Conservation (phyloP, 768 basidiomycete species). For the Rhizopogon sp. region DNA sequence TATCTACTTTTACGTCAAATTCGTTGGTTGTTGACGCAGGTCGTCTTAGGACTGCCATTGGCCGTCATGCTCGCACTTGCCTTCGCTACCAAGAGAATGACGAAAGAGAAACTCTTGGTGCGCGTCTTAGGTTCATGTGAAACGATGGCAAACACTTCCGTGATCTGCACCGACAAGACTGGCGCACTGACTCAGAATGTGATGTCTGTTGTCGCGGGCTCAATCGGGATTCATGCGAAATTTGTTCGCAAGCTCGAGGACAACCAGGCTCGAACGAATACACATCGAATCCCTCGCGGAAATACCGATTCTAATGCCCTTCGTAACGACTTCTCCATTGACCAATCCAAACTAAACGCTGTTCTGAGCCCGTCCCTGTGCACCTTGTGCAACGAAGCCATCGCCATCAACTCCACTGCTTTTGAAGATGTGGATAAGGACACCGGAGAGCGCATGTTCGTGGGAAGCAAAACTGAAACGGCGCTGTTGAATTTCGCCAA, state of each 20-base stretch:
- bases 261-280: constrained; percentile 68
- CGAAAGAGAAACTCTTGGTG: constrained; percentile 88
- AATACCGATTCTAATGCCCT: constrained; percentile 24
- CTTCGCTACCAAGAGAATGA: constrained; percentile 98
- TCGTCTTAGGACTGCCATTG: constrained; percentile 70
- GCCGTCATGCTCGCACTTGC: constrained; percentile 95
- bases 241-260: constrained; percentile 78
- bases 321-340: constrained; percentile 79
- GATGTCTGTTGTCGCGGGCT: constrained; percentile 97
- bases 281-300: constrained; percentile 39
- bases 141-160: constrained; percentile 97
- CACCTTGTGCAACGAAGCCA: constrained; percentile 75
- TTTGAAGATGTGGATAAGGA: constrained; percentile 77
- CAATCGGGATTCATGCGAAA: constrained; percentile 90
- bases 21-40: background rate
- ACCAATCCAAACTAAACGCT: constrained; percentile 63
- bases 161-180: constrained; percentile 94
- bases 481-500: constrained; percentile 84
- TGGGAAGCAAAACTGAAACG: constrained; percentile 95
- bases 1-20: background rate
- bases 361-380: constrained; percentile 57
- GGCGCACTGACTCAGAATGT: constrained; percentile 93
- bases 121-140: constrained; percentile 96
- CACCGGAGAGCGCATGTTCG: constrained; percentile 55
- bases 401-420: constrained; percentile 91